phyloP scores from a whole-genome alignment of 257 asterid genomes.

The Thymus quinquecostatus region DNA sequence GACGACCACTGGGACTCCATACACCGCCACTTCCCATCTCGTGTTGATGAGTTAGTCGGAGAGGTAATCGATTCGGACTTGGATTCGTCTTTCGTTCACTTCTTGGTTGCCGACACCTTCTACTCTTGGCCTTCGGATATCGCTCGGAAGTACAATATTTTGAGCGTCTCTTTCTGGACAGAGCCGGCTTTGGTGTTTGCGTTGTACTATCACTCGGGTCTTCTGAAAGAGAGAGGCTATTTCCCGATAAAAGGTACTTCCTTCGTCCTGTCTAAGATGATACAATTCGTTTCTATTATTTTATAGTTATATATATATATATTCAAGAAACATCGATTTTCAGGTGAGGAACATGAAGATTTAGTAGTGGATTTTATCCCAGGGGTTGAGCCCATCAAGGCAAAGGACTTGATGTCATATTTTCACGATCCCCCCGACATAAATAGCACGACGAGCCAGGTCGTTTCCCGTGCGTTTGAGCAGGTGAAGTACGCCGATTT shows the following conservation, averaged over 20 bases:
- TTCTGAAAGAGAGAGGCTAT: conserved; percentile 19
- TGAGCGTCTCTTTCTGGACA: conserved; percentile 26
- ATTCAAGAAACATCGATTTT: no score
- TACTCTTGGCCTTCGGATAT: conserved; percentile 22
- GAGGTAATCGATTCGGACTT: conserved; percentile 21
- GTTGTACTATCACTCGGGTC: conserved; percentile 21
- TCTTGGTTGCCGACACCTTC: conserved; percentile 26
- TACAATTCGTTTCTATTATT: no score
- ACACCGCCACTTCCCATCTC: conserved; percentile 37
- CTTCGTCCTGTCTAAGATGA: no score
- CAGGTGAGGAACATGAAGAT: no score
- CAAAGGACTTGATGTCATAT: conserved; percentile 7
- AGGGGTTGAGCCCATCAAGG: not conserved
- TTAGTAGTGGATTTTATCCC: not conserved
- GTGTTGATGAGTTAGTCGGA: conserved; percentile 47
- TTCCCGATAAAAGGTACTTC: conserved; percentile 12
- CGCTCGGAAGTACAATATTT: conserved; percentile 11
- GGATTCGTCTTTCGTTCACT: not conserved
- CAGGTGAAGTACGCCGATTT: conserved; percentile 15
- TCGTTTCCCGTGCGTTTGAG: not conserved
- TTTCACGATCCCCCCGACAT: not conserved
- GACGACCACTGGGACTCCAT: conserved; percentile 34
- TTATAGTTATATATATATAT: no score
- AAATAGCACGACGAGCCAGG: not conserved
- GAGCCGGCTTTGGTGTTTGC: conserved; percentile 26